phyloP scores from a whole-genome alignment of 169 alveolate species.

The Babesia ovis region DNA sequence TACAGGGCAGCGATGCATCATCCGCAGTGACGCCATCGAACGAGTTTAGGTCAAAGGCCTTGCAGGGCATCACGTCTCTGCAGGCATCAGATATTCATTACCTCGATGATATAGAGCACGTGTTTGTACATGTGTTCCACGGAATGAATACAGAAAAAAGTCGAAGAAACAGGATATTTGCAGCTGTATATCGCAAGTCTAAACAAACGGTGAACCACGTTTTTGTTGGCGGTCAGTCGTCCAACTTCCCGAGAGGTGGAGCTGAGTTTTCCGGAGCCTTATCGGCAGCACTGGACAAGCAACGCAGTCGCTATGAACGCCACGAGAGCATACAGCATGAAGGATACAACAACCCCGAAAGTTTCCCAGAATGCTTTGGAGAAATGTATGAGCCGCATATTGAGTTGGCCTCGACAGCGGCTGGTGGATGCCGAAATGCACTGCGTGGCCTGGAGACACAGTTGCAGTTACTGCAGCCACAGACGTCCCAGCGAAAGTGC shows the following conservation, averaged over 20 bases:
- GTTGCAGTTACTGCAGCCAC: conserved; percentile 61
- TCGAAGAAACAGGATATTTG: conserved; percentile 38
- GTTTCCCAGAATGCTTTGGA: conserved; percentile 68
- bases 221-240: conserved; percentile 53
- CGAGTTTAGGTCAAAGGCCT: conserved; percentile 37
- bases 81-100: conserved; percentile 50
- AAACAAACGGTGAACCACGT: conserved; percentile 33
- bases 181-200: conserved; percentile 51
- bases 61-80: conserved; percentile 38
- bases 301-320: conserved; percentile 50
- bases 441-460: conserved; percentile 61
- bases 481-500: conserved; percentile 64
- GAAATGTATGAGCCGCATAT: conserved; percentile 35
- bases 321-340: conserved; percentile 63
- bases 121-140: conserved; percentile 64
- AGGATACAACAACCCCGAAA: conserved; percentile 62
- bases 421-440: conserved; percentile 56
- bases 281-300: conserved; percentile 60
- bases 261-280: conserved; percentile 59
- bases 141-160: conserved; percentile 49
- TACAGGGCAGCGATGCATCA: conserved; percentile 1
- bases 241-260: conserved; percentile 53
- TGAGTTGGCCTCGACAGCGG: conserved; percentile 52
- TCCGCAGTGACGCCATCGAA: conserved; percentile 14
- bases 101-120: conserved; percentile 60